Evolutionary conservation across 495 filamentous ascomycete species (phyloP), one percentile per base, ranked within the genome.

Genomic region (Extremus antarcticus): DNA sequence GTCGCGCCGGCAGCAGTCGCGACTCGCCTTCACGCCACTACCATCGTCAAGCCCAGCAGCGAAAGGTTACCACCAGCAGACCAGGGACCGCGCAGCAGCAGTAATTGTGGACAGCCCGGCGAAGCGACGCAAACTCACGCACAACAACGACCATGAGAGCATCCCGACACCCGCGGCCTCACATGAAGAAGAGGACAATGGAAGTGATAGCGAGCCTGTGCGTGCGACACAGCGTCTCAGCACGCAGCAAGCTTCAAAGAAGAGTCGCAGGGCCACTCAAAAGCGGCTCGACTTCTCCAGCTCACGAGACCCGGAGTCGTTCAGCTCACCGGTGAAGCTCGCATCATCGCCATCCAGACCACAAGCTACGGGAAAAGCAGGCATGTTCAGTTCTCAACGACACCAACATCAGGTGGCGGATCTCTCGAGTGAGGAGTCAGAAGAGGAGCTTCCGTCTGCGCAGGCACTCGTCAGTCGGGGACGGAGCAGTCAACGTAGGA

Each of bases 21-120:
- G 63, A n/a, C 58, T 71, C 17, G 38, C 40, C 4, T 45, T 45
- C 62, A 65, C 63, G 2, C 68, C 68, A 1, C 20, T 66, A 2
- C 55, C 67, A 19, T 63, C 66, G 13, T 67, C 66, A 1, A 68
- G 66, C 1, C 63, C 65, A 8, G 60, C 60, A 2, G 51, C 60
- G 0, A 38, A 55, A 13, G 40, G 41, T 9, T 58, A 66, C 35
- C 54, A 57, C 15, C 25, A 54, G 11, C 61, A 64, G 45, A 60
- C 63, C 17, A 56, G 61, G 22, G 56, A 60, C 25, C 56, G 63
- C 16, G 64, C 62, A 25, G 64, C 68, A 4, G 58, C 63, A 3
- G 65, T 66, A 2, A 50, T 55, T 9, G 57, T 59, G 25, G 61
- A 64, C 11, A 54, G 55, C 24, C 47, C 60, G 15, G 21, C 46